phyloP scores from a whole-genome alignment of 129 eudicot genomes.

The Sambucus nigra region DNA sequence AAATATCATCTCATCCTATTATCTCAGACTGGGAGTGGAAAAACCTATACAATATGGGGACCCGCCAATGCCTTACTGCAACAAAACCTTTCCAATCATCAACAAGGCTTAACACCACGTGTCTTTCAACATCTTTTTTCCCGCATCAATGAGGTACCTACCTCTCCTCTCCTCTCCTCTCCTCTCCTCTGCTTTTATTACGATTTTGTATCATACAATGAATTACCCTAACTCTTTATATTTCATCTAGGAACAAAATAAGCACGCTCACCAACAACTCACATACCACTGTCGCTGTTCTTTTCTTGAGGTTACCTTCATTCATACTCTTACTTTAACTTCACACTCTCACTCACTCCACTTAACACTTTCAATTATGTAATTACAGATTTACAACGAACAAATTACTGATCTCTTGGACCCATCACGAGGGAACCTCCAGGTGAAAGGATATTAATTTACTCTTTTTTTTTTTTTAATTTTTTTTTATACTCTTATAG shows the following conservation, averaged over 20 bases:
- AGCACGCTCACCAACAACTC: conserved; percentile 66
- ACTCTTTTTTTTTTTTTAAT: conserved; percentile 2
- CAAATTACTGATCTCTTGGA: conserved; percentile 92
- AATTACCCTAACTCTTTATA: not conserved
- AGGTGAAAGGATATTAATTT: conserved; percentile 21
- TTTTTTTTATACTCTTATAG: not conserved
- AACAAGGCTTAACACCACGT: conserved; percentile 91
- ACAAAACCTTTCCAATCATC: conserved; percentile 43
- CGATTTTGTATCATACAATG: not conserved
- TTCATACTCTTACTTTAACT: not conserved
- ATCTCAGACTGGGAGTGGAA: conserved; percentile 98
- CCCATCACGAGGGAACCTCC: conserved; percentile 76
- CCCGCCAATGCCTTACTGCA: conserved; percentile 72
- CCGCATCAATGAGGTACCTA: conserved; percentile 72
- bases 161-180: not conserved
- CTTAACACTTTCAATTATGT: conserved; percentile 12
- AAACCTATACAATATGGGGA: conserved; percentile 96
- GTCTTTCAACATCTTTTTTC: conserved; percentile 67
- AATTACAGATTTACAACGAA: conserved; percentile 78
- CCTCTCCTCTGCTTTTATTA: no score
- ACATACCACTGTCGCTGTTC: conserved; percentile 93
- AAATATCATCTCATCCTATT: no score
- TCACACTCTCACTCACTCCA: not conserved
- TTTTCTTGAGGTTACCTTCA: conserved; percentile 73
- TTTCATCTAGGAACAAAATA: conserved; percentile 60